A percentile compares a stretch with the other conserved stretches of the same genome.
Evolutionary conservation across 2,329 filamentous ascomycete species (phyloP).

Genomic region (Paracorniculantispora psalliotae): DNA sequence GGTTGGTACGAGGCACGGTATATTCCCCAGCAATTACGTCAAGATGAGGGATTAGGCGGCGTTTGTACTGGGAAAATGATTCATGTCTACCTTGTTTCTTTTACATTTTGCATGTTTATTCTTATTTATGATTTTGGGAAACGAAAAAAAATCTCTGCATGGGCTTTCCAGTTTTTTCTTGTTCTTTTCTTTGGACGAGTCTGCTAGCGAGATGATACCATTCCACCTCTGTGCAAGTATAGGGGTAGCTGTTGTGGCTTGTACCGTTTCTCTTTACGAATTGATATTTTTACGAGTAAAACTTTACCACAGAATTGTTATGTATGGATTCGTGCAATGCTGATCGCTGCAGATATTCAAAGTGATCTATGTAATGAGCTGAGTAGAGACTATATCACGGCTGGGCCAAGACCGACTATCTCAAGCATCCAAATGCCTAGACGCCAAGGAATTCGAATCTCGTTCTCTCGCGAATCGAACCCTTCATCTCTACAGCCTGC

Average conservation of each 20-base stretch:
- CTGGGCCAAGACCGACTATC: too few species aligned
- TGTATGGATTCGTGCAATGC: too few species aligned
- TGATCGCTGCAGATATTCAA: too few species aligned
- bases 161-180: background rate
- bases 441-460: background rate
- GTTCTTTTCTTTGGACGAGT: background rate
- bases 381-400: too few species aligned
- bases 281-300: too few species aligned
- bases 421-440: background rate
- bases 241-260: background rate
- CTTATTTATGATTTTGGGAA: background rate
- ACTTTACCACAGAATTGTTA: too few species aligned
- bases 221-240: background rate
- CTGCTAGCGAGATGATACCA: slow-evolving; percentile 12
- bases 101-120: background rate
- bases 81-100: background rate
- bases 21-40: slow-evolving; percentile 83
- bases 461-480: background rate
- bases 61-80: background rate
- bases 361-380: too few species aligned
- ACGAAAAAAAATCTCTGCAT: background rate
- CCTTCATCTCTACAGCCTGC: background rate
- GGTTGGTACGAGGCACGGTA: slow-evolving; percentile 78
- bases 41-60: slow-evolving; percentile 42
- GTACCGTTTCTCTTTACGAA: background rate